Conservation (phyloP, 257 asterid species). For the Leptodermis oblonga region DNA sequence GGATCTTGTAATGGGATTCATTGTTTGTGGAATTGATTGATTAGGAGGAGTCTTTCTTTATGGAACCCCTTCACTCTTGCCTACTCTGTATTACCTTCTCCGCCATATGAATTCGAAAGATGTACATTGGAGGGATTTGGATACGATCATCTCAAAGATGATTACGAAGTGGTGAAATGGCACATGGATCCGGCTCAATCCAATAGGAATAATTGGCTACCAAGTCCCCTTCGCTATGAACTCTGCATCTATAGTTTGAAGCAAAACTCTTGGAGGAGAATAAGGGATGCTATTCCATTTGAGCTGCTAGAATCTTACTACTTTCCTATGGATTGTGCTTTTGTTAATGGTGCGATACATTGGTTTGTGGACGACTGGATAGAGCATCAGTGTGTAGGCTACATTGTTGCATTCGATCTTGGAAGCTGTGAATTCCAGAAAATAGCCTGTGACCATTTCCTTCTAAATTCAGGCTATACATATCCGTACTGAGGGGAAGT, state of each 20-base stretch:
- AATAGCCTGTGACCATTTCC: neutral
- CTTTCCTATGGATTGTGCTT: neutral
- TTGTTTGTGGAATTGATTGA: neutral
- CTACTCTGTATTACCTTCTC: neutral
- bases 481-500: neutral
- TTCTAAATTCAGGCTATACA: no score
- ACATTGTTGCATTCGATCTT: neutral
- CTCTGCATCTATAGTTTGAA: neutral
- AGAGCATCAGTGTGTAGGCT: no score
- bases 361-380: neutral
- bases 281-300: neutral
- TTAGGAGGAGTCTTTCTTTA: neutral
- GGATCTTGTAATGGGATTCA: neutral
- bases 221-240: neutral
- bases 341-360: slow-evolving; percentile 1
- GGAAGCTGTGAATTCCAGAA: neutral
- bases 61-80: neutral
- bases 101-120: neutral
- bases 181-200: neutral
- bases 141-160: neutral
- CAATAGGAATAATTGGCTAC: neutral
- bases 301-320: no score
- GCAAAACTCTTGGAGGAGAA: neutral
- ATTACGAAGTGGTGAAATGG: neutral
- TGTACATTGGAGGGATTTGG: neutral